phyloP scores from a whole-genome alignment of 225 moss, liverwort and hornwort species.

The Ulota crispa region DNA sequence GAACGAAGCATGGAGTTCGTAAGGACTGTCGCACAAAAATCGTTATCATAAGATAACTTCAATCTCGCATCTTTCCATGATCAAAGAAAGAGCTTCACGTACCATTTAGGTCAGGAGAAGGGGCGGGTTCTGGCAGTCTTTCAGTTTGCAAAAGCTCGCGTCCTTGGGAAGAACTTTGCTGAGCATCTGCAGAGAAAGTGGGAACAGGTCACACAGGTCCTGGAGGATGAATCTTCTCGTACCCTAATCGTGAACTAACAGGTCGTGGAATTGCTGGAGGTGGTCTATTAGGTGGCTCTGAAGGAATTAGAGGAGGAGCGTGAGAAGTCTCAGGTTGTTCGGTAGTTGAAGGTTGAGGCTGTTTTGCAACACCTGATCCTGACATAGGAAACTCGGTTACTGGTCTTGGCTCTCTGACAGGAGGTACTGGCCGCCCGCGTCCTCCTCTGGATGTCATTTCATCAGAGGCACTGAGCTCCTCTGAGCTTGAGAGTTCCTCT shows the following conservation, averaged over 20 bases:
- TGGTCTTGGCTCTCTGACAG: slow-evolving; percentile 15
- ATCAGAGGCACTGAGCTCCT: slow-evolving; percentile 31
- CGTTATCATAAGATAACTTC: neutral
- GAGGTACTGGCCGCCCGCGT: slow-evolving; percentile 6
- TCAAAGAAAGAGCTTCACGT: neutral
- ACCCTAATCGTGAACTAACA: neutral
- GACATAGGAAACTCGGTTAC: neutral
- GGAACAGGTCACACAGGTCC: slow-evolving; percentile 17
- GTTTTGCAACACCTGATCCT: slow-evolving; percentile 1
- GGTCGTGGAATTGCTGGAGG: slow-evolving; percentile 32
- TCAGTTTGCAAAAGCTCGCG: neutral
- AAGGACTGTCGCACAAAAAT: neutral
- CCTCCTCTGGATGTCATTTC: slow-evolving; percentile 24
- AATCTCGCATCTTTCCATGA: neutral
- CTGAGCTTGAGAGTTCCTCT: slow-evolving; percentile 30
- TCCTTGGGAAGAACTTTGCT: neutral
- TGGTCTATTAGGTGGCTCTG: slow-evolving; percentile 43
- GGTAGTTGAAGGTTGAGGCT: slow-evolving; percentile 18
- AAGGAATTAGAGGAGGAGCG: neutral
- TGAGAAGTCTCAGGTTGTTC: slow-evolving; percentile 15
- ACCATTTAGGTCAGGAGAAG: neutral
- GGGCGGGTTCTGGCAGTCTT: neutral
- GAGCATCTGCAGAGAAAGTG: slow-evolving; percentile 1
- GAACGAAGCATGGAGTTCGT: neutral
- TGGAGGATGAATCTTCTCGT: slow-evolving; percentile 5